Conservation (phyloP, 2,329 filamentous ascomycete genomes). For the Aureobasidium namibiae region DNA sequence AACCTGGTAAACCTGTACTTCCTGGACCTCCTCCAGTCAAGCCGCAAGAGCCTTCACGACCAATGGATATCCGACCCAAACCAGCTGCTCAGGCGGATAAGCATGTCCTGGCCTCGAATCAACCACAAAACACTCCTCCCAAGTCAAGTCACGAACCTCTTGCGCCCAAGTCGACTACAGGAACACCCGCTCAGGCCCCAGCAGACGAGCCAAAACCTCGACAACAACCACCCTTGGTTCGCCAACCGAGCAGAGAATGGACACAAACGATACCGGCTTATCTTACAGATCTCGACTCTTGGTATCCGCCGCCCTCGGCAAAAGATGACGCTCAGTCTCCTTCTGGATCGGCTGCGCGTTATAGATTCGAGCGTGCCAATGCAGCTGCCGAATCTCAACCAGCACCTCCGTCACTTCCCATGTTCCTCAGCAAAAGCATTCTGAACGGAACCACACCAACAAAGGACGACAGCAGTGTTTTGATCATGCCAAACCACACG, state of each 20-base stretch:
- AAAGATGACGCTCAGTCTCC: constrained; percentile 8
- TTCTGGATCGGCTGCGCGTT: background rate
- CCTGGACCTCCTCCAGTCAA: constrained; percentile 8
- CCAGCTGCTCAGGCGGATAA: constrained; percentile 5
- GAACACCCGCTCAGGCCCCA: background rate
- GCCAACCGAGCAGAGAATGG: constrained; percentile 41
- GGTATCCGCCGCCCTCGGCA: constrained; percentile 35
- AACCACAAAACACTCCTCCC: constrained; percentile 18
- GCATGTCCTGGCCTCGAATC: constrained; percentile 11
- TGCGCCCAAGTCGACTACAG: background rate
- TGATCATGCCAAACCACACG: constrained; percentile 95
- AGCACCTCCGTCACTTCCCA: constrained; percentile 73
- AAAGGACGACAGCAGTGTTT: constrained; percentile 96
- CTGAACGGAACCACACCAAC: constrained; percentile 83
- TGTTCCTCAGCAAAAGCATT: constrained; percentile 90
- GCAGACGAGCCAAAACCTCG: constrained; percentile 6
- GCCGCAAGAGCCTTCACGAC: constrained; percentile 13
- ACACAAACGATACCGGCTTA: constrained; percentile 72
- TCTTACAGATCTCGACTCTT: constrained; percentile 70
- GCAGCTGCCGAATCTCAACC: constrained; percentile 71
- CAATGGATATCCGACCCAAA: constrained; percentile 19
- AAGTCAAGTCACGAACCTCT: constrained; percentile 14
- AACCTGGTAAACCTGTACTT: constrained; percentile 16
- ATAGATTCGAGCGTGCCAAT: constrained; percentile 61
- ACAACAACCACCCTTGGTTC: constrained; percentile 1